Base-by-base conservation (phyloP, 108 stramenopile genomes). In the Conticribra weissflogii region DNA sequence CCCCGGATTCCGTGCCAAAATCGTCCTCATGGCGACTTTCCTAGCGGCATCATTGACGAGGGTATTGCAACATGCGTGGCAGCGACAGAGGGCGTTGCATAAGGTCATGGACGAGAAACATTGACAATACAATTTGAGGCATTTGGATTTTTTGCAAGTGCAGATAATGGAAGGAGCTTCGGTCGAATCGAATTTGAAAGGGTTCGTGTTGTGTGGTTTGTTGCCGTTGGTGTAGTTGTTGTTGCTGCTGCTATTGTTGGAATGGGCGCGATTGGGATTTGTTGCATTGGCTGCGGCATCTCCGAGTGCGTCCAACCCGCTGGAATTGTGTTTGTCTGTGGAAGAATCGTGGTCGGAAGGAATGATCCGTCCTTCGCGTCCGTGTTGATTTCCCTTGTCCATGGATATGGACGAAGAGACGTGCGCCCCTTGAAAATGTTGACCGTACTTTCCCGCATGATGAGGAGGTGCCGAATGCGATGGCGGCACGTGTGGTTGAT, bases 61-160 rank as follows among this genome's bases (percentile, higher is more conserved):
- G 17, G 68, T 87, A 71, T 97, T 97, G 61, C 75, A 60, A 70
- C 97, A 98, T 52, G 54, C 60, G 59, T 79, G 44, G 59, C 91
- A 92, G 19, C 91, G 83, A 65, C 94, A 92, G 44, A 77, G 80
- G 32, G 61, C 8, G 57, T 81, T 83, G 66, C 91, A 92, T 51
- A 85, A 80, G 34, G 74, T 70, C 60, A 91, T 83, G 49, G 79
- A 72, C 17, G 96, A 91, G 68, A 98, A 98, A 66, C 98, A 98
- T 71, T 97, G 96, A 77, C 98, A 98, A 79, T 99, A 99, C 25
- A 98, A 78, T 81, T 99, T 99, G 46, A 99, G 87, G 70, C 98
- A 99, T 63, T 88, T 84, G 15, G 96, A 95, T 77, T 96, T 94
- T 74, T 97, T 96, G 80, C 98, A 99, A 28, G 97, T 98, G 81